Conservation (phyloP, 768 basidiomycete species). For the Mycena sanguinolenta region DNA sequence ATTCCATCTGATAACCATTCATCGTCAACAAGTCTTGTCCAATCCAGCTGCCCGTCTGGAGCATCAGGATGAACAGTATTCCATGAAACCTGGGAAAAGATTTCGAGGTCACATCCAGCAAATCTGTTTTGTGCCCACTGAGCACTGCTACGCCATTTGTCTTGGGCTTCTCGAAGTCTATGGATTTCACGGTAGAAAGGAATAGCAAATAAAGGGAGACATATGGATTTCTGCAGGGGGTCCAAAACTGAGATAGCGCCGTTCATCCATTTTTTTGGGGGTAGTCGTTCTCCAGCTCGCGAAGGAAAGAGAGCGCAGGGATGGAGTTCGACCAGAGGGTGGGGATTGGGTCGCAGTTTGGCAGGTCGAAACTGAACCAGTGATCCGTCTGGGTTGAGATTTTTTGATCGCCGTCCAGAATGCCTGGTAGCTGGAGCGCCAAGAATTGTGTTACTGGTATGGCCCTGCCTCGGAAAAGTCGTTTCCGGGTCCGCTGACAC, state of each 20-base stretch:
- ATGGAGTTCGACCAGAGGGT: background rate
- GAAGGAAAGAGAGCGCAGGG: background rate
- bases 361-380: no score
- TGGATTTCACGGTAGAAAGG: background rate
- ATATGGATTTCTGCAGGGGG: background rate
- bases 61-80: background rate
- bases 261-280: slow-evolving; percentile 23
- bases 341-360: no score
- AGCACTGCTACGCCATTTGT: background rate
- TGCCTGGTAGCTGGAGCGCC: no score
- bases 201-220: background rate
- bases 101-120: background rate
- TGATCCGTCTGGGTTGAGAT: no score
- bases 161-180: background rate
- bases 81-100: background rate
- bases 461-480: no score
- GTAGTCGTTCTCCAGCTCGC: background rate
- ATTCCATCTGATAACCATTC: background rate
- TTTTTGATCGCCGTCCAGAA: no score
- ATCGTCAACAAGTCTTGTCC: background rate
- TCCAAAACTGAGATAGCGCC: slow-evolving; percentile 6
- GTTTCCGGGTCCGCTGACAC: no score
- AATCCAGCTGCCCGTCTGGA: background rate
- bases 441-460: no score
- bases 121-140: background rate